Conservation (phyloP, 768 basidiomycete genomes). For the Boletus pseudo-olivaceus region DNA sequence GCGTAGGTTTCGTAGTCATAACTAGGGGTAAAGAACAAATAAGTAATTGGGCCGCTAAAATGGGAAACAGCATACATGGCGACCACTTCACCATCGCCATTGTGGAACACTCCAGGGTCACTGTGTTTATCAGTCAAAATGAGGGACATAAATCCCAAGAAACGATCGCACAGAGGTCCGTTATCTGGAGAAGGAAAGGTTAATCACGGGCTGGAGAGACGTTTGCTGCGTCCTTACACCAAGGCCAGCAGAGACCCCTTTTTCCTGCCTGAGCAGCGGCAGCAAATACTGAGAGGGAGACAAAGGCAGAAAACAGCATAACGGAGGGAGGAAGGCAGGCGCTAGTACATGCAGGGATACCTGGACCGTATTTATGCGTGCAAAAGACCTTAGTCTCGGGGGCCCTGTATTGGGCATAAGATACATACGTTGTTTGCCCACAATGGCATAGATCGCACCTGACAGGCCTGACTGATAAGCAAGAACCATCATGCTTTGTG, state of each 20-base stretch:
- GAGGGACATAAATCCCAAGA: neutral
- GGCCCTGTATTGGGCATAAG: neutral
- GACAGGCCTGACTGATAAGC: neutral
- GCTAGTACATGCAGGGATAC: neutral
- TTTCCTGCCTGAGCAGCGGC: constrained; percentile 32
- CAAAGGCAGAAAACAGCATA: constrained; percentile 20
- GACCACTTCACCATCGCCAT: constrained; percentile 31
- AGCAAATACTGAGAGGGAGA: constrained; percentile 15
- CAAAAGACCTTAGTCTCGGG: neutral
- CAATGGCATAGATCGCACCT: neutral
- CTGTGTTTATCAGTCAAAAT: constrained; percentile 11
- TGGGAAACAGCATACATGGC: constrained; percentile 25
- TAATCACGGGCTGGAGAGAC: neutral
- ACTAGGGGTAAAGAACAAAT: constrained; percentile 10
- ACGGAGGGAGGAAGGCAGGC: neutral
- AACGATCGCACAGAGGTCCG: constrained; percentile 24
- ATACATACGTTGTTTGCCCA: neutral
- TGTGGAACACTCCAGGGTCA: constrained; percentile 27
- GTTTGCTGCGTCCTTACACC: constrained; percentile 18
- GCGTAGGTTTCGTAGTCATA: constrained; percentile 38
- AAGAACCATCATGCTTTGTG: neutral
- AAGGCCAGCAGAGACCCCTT: constrained; percentile 38
- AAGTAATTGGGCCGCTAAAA: neutral
- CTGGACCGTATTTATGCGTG: neutral
- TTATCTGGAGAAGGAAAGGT: constrained; percentile 22